A percentile compares a stretch with the other conserved stretches of the same genome.
Evolutionary conservation across 805 yeast genomes (phyloP).

Genomic region (Yamadazyma paraphyllophila): DNA sequence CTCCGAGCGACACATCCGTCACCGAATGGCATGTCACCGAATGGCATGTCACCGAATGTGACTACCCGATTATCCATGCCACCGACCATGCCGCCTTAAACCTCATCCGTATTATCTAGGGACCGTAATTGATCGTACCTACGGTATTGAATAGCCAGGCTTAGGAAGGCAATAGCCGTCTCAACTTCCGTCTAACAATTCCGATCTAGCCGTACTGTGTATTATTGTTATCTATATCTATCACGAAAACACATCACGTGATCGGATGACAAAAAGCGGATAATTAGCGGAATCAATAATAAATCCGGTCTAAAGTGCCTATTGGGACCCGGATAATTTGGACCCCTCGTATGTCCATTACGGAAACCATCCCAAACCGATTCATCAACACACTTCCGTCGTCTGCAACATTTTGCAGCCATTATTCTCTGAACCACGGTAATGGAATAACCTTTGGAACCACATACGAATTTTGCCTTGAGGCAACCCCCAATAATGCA

Average conservation of each 20-base stretch:
- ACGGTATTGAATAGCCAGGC: too few relatives aligned
- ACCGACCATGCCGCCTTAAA: too few relatives aligned
- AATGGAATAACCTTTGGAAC: constrained; percentile 47
- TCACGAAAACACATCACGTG: not conserved
- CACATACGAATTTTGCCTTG: constrained; percentile 57
- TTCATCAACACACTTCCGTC: not conserved
- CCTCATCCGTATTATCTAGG: too few relatives aligned
- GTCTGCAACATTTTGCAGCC: not conserved
- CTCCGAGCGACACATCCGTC: too few relatives aligned
- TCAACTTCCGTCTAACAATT: too few relatives aligned
- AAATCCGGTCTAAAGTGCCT: not conserved
- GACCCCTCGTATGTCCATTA: not conserved
- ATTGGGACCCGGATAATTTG: not conserved
- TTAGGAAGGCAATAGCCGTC: too few relatives aligned
- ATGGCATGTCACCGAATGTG: too few relatives aligned
- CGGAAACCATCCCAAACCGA: not conserved
- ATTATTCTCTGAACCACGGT: constrained; percentile 26
- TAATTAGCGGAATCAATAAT: not conserved
- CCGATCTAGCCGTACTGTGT: too few relatives aligned
- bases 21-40: too few relatives aligned
- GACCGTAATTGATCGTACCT: too few relatives aligned
- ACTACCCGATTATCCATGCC: too few relatives aligned
- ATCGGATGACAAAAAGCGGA: constrained; percentile 1
- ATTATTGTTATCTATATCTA: too few relatives aligned
- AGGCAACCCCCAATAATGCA: constrained; percentile 62